These are phyloP conservation scores for Podaxis carcinomalis DNA, from an alignment of 768 basidiomycete genomes.

Conservation along the genomic window DNA sequence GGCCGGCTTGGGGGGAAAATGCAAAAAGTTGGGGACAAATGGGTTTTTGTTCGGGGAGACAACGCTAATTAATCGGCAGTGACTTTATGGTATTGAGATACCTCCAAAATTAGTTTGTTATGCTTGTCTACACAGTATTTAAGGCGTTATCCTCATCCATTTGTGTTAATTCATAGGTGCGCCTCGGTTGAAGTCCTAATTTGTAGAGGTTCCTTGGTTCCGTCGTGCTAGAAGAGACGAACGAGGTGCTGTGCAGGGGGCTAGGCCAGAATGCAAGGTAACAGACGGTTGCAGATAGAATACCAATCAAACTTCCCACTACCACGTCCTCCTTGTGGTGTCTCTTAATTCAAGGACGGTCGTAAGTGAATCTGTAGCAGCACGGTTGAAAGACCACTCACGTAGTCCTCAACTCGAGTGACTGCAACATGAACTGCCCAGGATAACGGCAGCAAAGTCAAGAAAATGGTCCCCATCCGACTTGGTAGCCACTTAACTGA, in stretches of 20 bases:
- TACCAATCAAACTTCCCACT: slow-evolving; percentile 57
- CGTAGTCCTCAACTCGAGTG: slow-evolving; percentile 62
- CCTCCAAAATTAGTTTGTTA: slow-evolving; percentile 17
- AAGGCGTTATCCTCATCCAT: slow-evolving; percentile 34
- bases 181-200: slow-evolving; percentile 19
- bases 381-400: slow-evolving; percentile 27
- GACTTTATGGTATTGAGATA: slow-evolving; percentile 9
- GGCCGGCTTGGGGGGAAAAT: slow-evolving; percentile 41
- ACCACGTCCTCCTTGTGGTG: slow-evolving; percentile 71
- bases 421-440: slow-evolving; percentile 62
- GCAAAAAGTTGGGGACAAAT: slow-evolving; percentile 68
- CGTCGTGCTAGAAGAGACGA: slow-evolving; percentile 23
- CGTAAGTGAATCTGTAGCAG: neutral
- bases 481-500: slow-evolving; percentile 36
- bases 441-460: slow-evolving; percentile 50
- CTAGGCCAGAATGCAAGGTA: slow-evolving; percentile 66
- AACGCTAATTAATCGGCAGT: slow-evolving; percentile 23
- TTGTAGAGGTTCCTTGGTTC: slow-evolving; percentile 42
- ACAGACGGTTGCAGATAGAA: slow-evolving; percentile 40
- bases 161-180: slow-evolving; percentile 44
- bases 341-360: slow-evolving; percentile 31
- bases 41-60: slow-evolving; percentile 59
- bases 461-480: slow-evolving; percentile 37
- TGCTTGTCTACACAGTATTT: slow-evolving; percentile 32
- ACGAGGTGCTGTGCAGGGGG: slow-evolving; percentile 44